Conservation (phyloP, 805 yeast genomes). For the Pichia cabralensis region DNA sequence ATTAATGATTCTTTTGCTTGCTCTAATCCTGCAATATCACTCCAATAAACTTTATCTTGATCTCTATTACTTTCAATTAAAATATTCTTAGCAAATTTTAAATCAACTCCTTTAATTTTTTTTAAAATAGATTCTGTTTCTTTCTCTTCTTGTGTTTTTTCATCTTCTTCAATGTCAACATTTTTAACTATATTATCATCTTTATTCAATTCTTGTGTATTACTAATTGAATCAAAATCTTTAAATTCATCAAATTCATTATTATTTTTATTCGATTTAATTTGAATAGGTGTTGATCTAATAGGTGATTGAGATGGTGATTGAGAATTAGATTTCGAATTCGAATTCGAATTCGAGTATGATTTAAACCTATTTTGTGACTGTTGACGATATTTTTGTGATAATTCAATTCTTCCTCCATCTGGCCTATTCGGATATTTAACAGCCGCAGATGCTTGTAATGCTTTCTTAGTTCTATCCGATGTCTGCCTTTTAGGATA, state of each 20-base stretch:
- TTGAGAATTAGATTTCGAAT: neutral
- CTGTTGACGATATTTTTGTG: neutral
- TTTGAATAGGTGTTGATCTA: too few species aligned
- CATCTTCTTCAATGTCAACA: slow-evolving; percentile 1
- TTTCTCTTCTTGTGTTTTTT: slow-evolving; percentile 13
- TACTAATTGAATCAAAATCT: neutral
- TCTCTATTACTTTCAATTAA: slow-evolving; percentile 78
- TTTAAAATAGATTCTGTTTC: slow-evolving; percentile 30
- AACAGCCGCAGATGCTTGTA: slow-evolving; percentile 26
- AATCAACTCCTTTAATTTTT: slow-evolving; percentile 66
- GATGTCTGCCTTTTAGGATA: slow-evolving; percentile 14
- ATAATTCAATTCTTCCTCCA: too few species aligned
- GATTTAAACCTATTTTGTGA: too few species aligned
- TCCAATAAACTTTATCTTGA: slow-evolving; percentile 92
- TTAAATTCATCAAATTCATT: neutral
- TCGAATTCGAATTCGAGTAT: too few species aligned
- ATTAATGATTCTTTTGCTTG: slow-evolving; percentile 81
- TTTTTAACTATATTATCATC: slow-evolving; percentile 13
- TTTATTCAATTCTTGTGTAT: slow-evolving; percentile 17
- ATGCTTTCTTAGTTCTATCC: slow-evolving; percentile 24
- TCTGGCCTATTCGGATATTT: too few species aligned
- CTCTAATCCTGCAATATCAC: slow-evolving; percentile 87
- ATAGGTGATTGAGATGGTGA: neutral
- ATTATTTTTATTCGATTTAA: too few species aligned
- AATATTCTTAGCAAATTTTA: slow-evolving; percentile 69